Evolutionary conservation across 163 green algal species (phyloP), one percentile per base, ranked within the genome.

Genomic region (Volvox carteri): DNA sequence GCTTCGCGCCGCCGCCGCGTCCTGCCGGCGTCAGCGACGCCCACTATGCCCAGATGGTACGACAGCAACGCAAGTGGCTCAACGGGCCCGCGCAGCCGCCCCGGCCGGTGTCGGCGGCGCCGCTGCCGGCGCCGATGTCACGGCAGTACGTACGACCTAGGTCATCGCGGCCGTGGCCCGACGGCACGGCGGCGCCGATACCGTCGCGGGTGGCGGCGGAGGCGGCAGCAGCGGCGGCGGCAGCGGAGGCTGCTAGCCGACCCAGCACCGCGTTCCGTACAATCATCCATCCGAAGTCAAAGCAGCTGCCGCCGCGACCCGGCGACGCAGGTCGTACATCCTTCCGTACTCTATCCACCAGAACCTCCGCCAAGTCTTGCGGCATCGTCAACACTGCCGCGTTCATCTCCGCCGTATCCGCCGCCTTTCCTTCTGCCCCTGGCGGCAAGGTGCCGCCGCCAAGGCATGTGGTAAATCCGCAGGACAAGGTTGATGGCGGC

Each of bases 31-130:
- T 88, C 35, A 62, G 19, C 3, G 83, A 88, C 23, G 83, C 50
- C 1, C 39, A 88, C 50, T 88, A 83, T 50, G 83, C 83, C 2
- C 83, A 88, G 18, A 58, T 88, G 1, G 37, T 88, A 39, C 83
- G 83, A 25, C 68, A 88, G 50, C 83, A 81, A 37, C 83, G 83
- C 28, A 73, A 58, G 28, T 88, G 83, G 83, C 68, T 88, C 48
- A 88, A 88, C 35, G 68, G 12, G 2, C 83, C 83, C 25, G 83
- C 35, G 39, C 68, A 88, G 83, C 83, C 83, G 48, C 50, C 50
- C 2, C 50, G 68, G 37, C 83, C 68, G 5, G 8, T 60, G 0
- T 83, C 68, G 9, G 68, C 83, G 1, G 83, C 37, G 1, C 48
- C n/a, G 7, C 5, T 37, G 0, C 35, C 68, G 0, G 19, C 33